Evolutionary conservation across 106 monocot species (phyloP).

Genomic region (Platanthera guangdongensis): DNA sequence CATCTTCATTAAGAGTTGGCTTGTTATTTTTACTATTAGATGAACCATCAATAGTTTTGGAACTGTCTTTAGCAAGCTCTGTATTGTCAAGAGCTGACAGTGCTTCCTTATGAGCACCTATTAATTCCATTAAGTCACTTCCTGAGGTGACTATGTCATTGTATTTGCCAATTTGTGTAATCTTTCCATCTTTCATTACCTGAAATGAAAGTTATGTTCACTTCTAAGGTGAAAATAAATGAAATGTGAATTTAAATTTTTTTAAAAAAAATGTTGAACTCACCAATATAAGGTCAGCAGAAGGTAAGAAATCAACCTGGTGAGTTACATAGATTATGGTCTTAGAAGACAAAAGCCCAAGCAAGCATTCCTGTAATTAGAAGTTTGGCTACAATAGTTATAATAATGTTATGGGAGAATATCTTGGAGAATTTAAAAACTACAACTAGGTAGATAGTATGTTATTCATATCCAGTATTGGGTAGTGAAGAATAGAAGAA

Average conservation of each 20-base stretch:
- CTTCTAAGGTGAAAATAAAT: background rate
- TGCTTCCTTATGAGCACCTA: conserved; percentile 74
- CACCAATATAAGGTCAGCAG: conserved; percentile 91
- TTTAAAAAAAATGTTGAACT: conserved; percentile 9
- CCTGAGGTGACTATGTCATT: conserved; percentile 65
- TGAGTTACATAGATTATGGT: conserved; percentile 84
- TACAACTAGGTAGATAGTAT: background rate
- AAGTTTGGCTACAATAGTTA: background rate
- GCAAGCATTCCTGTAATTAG: conserved; percentile 61
- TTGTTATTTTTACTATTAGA: conserved; percentile 2
- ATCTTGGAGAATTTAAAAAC: background rate
- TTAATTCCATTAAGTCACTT: conserved; percentile 75
- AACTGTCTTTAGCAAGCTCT: conserved; percentile 9
- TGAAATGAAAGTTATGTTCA: background rate
- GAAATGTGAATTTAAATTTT: background rate
- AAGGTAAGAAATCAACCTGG: conserved; percentile 20
- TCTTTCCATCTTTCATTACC: conserved; percentile 82
- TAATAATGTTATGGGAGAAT: background rate
- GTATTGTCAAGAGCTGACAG: conserved; percentile 43
- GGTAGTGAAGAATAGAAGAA: background rate
- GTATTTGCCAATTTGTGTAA: conserved; percentile 79
- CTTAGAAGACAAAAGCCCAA: conserved; percentile 60
- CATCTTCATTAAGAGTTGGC: conserved; percentile 11
- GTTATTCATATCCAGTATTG: background rate
- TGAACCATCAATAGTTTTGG: conserved; percentile 12